A percentile compares a stretch with the other conserved stretches of the same genome.
These are phyloP conservation scores for Royoungia palumana DNA, from an alignment of 768 basidiomycete genomes.

Conservation along the genomic window DNA sequence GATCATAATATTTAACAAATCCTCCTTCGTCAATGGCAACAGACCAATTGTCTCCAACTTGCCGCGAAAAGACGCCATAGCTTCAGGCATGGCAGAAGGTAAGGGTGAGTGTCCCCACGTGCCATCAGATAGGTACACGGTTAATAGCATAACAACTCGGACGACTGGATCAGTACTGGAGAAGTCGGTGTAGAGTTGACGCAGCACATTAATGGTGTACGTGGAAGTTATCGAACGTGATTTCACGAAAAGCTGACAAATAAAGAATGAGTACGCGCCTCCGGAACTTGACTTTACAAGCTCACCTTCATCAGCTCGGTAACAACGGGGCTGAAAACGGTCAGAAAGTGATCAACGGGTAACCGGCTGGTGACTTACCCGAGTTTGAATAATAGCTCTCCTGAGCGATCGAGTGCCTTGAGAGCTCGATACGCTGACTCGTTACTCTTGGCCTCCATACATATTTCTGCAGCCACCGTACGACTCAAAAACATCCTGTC, in stretches of 20 bases:
- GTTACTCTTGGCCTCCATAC: slow-evolving; percentile 76
- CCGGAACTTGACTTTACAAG: background rate
- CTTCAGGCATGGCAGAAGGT: slow-evolving; percentile 26
- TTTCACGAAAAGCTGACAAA: slow-evolving; percentile 58
- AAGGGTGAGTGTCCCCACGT: slow-evolving; percentile 27
- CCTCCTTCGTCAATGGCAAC: slow-evolving; percentile 52
- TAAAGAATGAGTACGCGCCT: slow-evolving; percentile 3
- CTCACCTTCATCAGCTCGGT: slow-evolving; percentile 66
- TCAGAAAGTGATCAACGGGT: slow-evolving; percentile 1
- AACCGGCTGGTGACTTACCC: slow-evolving; percentile 40
- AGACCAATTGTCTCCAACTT: slow-evolving; percentile 57
- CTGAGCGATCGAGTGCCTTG: slow-evolving; percentile 61
- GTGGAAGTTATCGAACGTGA: slow-evolving; percentile 60
- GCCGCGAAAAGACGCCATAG: slow-evolving; percentile 35
- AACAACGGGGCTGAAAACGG: slow-evolving; percentile 39
- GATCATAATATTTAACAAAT: slow-evolving; percentile 59
- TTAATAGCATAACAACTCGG: slow-evolving; percentile 71
- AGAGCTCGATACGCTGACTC: slow-evolving; percentile 66
- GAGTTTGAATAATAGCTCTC: slow-evolving; percentile 65
- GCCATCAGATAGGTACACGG: slow-evolving; percentile 48
- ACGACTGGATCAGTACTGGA: slow-evolving; percentile 57
- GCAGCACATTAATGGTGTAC: slow-evolving; percentile 50
- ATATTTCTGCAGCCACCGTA: slow-evolving; percentile 79
- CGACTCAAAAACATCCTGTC: slow-evolving; percentile 77
- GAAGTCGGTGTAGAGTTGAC: slow-evolving; percentile 64